phyloP scores from a whole-genome alignment of 192 early-diverging fungal species.

The Backusella luteola region DNA sequence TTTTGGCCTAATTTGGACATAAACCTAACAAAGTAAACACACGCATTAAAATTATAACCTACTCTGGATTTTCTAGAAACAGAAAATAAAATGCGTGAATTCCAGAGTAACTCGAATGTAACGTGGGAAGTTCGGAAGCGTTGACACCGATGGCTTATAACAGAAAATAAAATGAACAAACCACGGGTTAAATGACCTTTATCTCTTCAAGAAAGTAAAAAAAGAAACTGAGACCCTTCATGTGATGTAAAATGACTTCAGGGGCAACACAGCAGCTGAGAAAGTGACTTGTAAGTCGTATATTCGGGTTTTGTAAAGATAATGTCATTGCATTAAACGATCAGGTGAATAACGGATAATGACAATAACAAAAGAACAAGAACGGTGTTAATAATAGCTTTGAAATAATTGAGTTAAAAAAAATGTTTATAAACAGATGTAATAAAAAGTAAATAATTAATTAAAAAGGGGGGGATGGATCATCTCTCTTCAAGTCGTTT shows the following conservation, averaged over 20 bases:
- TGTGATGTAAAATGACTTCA: constrained; percentile 1
- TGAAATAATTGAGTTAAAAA: not conserved
- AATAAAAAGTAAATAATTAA: not conserved
- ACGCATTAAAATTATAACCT: not conserved
- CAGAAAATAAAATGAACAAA: not conserved
- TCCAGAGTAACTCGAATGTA: not conserved
- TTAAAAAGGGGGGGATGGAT: not conserved
- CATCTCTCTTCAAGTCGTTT: not conserved
- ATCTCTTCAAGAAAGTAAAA: not conserved
- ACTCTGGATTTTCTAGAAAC: not conserved
- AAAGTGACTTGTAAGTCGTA: not conserved
- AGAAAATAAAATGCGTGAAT: not conserved
- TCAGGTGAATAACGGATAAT: not conserved
- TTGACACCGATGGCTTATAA: not conserved
- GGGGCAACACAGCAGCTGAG: not conserved
- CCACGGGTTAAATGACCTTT: not conserved
- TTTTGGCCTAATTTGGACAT: not conserved
- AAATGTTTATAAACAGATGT: not conserved
- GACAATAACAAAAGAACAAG: not conserved
- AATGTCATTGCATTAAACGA: not conserved
- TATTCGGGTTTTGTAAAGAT: not conserved
- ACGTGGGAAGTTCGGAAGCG: not conserved
- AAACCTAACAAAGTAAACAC: not conserved
- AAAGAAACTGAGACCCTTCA: not conserved
- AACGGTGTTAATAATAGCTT: too few species aligned